A percentile compares a stretch with the other conserved stretches of the same genome.
phyloP scores from a whole-genome alignment of 2,329 filamentous ascomycete species.

The Alternaria triticimaculans region DNA sequence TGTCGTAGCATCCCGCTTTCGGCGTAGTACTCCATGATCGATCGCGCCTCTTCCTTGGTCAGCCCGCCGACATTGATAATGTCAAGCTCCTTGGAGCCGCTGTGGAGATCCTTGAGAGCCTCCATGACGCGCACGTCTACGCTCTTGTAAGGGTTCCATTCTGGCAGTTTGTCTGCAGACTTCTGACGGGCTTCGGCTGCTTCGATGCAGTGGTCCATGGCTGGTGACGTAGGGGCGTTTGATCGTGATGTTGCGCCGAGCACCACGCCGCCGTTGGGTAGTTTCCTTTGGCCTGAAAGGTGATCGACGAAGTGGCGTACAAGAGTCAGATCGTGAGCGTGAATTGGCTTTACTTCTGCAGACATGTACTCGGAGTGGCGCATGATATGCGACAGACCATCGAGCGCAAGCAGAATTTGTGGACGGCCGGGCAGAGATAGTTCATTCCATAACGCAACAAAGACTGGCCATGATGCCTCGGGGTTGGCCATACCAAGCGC shows the following conservation, averaged over 20 bases:
- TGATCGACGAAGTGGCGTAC: conserved; percentile 77
- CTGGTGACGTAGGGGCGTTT: conserved; percentile 70
- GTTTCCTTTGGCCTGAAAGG: conserved; percentile 57
- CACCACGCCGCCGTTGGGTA: conserved; percentile 78
- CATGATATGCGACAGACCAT: conserved; percentile 85
- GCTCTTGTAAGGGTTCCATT: conserved; percentile 60
- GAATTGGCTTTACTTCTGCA: conserved; percentile 74
- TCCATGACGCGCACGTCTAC: conserved; percentile 62
- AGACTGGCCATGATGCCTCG: conserved; percentile 80
- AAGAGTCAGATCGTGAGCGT: conserved; percentile 83
- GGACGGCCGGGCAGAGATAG: conserved; percentile 66
- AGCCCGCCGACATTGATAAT: conserved; percentile 69
- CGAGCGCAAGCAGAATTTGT: conserved; percentile 76
- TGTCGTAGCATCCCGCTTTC: conserved; percentile 79
- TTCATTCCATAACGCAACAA: conserved; percentile 82
- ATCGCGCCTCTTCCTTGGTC: conserved; percentile 74
- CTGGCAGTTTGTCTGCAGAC: conserved; percentile 41
- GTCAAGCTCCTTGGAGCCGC: conserved; percentile 46
- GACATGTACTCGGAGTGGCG: conserved; percentile 75
- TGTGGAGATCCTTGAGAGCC: conserved; percentile 49
- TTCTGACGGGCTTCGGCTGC: conserved; percentile 55
- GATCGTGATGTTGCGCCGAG: conserved; percentile 76
- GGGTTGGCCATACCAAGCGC: conserved; percentile 73
- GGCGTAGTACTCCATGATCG: conserved; percentile 92
- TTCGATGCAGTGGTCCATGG: conserved; percentile 71